These are phyloP conservation scores for Apiotrichum gracile DNA, from an alignment of 1,284 basidiomycete genomes.

Conservation along the genomic window DNA sequence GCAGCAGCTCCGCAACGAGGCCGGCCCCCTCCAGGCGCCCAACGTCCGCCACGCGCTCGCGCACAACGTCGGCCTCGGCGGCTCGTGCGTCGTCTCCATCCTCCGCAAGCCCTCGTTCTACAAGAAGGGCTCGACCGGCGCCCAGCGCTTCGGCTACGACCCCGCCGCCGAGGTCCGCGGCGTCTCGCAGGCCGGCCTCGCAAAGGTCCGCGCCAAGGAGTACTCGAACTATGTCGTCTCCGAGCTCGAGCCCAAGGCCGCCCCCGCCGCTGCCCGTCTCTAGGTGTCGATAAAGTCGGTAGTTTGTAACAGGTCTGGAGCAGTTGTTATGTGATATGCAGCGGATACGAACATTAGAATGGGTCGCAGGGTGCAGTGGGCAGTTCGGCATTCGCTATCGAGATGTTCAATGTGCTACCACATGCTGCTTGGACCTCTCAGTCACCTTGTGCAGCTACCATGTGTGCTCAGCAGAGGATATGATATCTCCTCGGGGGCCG, in stretches of 20 bases:
- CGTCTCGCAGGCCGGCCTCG: conserved; percentile 11
- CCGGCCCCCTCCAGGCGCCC: conserved; percentile 13
- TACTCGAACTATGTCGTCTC: conserved; percentile 8
- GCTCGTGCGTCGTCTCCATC: conserved; percentile 14
- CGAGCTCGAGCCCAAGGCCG: not conserved
- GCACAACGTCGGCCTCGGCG: conserved; percentile 20
- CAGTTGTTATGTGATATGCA: not conserved
- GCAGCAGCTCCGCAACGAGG: conserved; percentile 16
- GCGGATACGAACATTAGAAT: not conserved
- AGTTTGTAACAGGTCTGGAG: not conserved
- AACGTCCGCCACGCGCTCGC: conserved; percentile 15
- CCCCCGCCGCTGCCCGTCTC: not conserved
- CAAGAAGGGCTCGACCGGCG: conserved; percentile 10
- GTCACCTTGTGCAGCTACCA: no score
- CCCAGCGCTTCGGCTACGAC: conserved; percentile 14
- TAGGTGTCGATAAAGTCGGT: not conserved
- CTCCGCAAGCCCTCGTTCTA: conserved; percentile 14
- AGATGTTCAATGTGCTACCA: no score
- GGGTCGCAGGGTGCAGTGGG: no score
- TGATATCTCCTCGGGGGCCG: no score
- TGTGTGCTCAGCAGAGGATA: no score
- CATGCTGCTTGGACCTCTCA: no score
- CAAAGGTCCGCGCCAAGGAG: conserved; percentile 11
- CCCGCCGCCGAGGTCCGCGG: conserved; percentile 13
- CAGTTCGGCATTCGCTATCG: no score